A percentile compares a stretch with the other conserved stretches of the same genome.
These are phyloP conservation scores for Malus hybrid DNA, from an alignment of 331 rosid genomes.

Conservation along the genomic window DNA sequence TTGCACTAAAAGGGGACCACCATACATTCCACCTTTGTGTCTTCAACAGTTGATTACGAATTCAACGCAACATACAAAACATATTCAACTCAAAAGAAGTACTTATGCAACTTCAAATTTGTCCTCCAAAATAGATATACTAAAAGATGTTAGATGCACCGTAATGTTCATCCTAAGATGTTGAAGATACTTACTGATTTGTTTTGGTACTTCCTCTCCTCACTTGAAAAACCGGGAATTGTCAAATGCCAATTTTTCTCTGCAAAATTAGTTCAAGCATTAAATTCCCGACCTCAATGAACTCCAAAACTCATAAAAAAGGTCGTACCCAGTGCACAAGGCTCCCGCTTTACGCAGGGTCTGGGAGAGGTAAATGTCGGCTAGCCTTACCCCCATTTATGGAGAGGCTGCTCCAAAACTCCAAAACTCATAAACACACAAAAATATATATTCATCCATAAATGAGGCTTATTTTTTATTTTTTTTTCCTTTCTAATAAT, in stretches of 20 bases:
- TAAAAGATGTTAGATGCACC: neutral
- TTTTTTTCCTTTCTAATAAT: neutral
- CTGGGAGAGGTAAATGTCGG: too few relatives aligned
- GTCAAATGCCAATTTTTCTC: conserved; percentile 83
- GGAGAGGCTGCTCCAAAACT: neutral
- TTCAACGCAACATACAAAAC: neutral
- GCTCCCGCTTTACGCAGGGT: too few relatives aligned
- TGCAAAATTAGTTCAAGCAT: conserved; percentile 34
- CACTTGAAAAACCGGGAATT: conserved; percentile 87
- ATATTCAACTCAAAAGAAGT: neutral
- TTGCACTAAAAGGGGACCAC: neutral
- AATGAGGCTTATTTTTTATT: neutral
- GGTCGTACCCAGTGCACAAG: too few relatives aligned
- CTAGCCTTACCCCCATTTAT: too few relatives aligned
- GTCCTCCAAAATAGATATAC: neutral
- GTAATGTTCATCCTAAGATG: neutral
- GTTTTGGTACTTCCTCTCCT: conserved; percentile 65
- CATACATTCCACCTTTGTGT: neutral
- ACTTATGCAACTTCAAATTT: neutral
- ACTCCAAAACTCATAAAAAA: neutral
- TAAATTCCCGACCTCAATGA: neutral
- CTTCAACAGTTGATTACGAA: neutral
- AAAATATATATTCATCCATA: neutral
- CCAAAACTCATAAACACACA: neutral
- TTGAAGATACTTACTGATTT: conserved; percentile 48